Evolutionary conservation across 257 asterid genomes (phyloP).

Genomic region (Petrea volubilis): DNA sequence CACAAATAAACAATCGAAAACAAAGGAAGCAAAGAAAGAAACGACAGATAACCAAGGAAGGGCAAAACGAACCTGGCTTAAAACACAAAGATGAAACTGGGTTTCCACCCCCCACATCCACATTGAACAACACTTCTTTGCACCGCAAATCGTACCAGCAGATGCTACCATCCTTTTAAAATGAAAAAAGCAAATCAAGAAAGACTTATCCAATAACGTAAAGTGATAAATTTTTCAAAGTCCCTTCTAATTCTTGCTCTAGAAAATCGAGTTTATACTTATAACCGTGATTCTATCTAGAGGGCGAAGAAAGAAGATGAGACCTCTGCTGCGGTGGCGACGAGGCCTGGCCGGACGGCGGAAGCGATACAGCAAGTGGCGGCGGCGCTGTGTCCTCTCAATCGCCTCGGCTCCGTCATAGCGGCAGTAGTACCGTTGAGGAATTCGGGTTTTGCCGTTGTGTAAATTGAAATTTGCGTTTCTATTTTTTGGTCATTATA

Average conservation of each 20-base stretch:
- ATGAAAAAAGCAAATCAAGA: slow-evolving; percentile 12
- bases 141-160: slow-evolving; percentile 89
- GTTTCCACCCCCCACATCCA: slow-evolving; percentile 65
- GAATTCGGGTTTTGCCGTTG: not conserved
- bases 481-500: not conserved
- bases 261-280: not conserved
- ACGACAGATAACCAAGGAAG: not conserved
- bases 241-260: not conserved
- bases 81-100: slow-evolving; percentile 81
- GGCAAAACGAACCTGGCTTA: slow-evolving; percentile 60
- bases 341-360: slow-evolving; percentile 61
- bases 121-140: slow-evolving; percentile 59
- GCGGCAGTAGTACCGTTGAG: slow-evolving; percentile 15
- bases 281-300: not conserved
- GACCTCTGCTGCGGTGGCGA: slow-evolving; percentile 85
- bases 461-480: not conserved
- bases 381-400: slow-evolving; percentile 71
- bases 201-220: not conserved
- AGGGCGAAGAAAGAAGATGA: not conserved
- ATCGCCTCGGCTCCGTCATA: slow-evolving; percentile 66
- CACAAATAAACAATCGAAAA: not conserved
- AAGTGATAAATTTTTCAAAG: not conserved
- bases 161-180: slow-evolving; percentile 68
- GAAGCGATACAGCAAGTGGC: slow-evolving; percentile 89
- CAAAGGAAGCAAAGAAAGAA: not conserved